Base-by-base conservation (phyloP, 2,329 filamentous ascomycete species). In the Sporothrix sp. region DNA sequence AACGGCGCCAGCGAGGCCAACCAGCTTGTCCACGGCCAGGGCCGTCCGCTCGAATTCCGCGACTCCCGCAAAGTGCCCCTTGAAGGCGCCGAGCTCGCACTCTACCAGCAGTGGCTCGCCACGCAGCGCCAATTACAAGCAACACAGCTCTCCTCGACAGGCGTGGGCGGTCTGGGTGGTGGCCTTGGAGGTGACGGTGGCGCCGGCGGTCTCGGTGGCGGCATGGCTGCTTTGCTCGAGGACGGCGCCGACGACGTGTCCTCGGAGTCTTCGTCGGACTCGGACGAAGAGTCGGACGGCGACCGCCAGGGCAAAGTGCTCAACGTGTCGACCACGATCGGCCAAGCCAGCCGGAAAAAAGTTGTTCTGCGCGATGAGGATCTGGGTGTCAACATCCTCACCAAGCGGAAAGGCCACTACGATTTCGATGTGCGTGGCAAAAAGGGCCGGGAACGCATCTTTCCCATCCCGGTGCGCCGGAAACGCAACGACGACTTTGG, bases 401-500 rank as follows among this genome's bases (percentile, higher is more conserved):
- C 97, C 36, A 87, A 93, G 58, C 84, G 86, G 58, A 94, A 90
- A 63, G 86, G 84, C 13, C 82, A 94, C n/a, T 87, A 93, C 63
- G 93, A 98, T 65, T 98, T 87, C 59, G 88, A 96, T 61, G 85
- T 96, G 1, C 78, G 88, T 36, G 86, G 85, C 32, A 96, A 95
- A 65, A 94, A 87, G 63, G 93, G 93, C 3, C 79, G 90, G 50
- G 93, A 98, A 63, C 83, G 89, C 55, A 85, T 95, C 70, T 97
- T 96, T 62, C 93, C 93, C 0, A 83, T 94, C 48, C 79, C 90
- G 1, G 79, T 90, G 21, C 82, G 88, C 47, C 76, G 87, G 60
- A 85, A 82, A 63, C 82, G 88, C 46, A 80, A 77, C 27, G 93
- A 97, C 62, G 91, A 96, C 57, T 98, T 93, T 66, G 93, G 93